phyloP scores from a whole-genome alignment of 768 basidiomycete genomes.

The Auricularia sp. region DNA sequence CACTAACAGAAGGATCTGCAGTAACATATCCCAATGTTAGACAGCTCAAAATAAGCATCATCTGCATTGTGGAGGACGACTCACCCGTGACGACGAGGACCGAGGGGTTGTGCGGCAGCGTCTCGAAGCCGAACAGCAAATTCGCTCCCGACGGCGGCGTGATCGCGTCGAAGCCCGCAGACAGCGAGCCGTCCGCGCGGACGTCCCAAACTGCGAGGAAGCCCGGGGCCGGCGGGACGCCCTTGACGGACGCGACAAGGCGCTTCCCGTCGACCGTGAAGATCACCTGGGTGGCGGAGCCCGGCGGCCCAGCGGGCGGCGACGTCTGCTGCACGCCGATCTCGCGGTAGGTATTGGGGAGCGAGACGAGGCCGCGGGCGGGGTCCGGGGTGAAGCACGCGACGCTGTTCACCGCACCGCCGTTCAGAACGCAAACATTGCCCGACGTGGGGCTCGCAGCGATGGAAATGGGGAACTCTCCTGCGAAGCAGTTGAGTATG shows the following conservation, averaged over 20 bases:
- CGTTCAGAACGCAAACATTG: slow-evolving; percentile 32
- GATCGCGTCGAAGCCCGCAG: slow-evolving; percentile 27
- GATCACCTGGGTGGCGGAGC: slow-evolving; percentile 33
- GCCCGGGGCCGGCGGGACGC: slow-evolving; percentile 33
- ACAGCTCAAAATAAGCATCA: too few species aligned
- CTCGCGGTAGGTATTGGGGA: slow-evolving; percentile 32
- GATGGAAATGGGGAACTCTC: slow-evolving; percentile 21
- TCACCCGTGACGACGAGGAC: neutral
- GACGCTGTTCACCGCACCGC: slow-evolving; percentile 34
- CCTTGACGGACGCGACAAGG: slow-evolving; percentile 42
- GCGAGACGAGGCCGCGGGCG: slow-evolving; percentile 28
- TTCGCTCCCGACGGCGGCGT: slow-evolving; percentile 30
- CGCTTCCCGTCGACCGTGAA: slow-evolving; percentile 36
- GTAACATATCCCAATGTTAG: too few species aligned
- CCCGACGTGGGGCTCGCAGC: slow-evolving; percentile 25
- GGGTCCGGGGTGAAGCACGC: slow-evolving; percentile 29
- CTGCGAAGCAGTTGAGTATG: slow-evolving; percentile 1
- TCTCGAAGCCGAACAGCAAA: slow-evolving; percentile 38
- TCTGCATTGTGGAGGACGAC: neutral
- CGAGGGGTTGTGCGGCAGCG: neutral
- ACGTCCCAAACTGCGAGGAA: slow-evolving; percentile 44
- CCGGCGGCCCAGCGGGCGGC: slow-evolving; percentile 38
- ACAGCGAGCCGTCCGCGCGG: slow-evolving; percentile 32
- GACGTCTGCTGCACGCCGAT: slow-evolving; percentile 41
- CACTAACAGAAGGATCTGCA: slow-evolving; percentile 17